These are phyloP conservation scores for Fusarium sp. DNA, from an alignment of 2,329 filamentous ascomycete genomes.

Conservation along the genomic window DNA sequence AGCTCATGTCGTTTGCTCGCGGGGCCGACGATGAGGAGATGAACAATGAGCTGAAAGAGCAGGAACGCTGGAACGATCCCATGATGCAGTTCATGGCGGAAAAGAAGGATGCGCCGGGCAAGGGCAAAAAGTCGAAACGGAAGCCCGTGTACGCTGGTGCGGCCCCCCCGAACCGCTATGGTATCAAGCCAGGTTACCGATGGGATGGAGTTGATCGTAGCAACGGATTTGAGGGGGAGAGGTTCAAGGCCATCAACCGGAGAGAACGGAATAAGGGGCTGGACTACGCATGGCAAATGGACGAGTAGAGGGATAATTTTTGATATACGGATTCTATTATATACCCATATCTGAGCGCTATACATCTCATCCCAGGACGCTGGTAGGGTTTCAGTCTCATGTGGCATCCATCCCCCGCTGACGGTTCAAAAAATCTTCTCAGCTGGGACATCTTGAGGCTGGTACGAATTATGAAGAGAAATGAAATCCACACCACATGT, in stretches of 20 bases:
- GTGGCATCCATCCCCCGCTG: neutral
- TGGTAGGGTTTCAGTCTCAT: neutral
- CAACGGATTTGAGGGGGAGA: conserved; percentile 93
- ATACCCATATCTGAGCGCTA: conserved; percentile 40
- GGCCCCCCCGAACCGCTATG: conserved; percentile 91
- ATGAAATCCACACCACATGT: conserved; percentile 6
- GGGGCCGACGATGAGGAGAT: conserved; percentile 86
- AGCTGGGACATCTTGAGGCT: neutral
- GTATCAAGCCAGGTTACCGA: conserved; percentile 89
- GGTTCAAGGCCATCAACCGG: conserved; percentile 89
- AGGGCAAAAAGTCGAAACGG: conserved; percentile 52
- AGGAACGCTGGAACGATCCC: conserved; percentile 92
- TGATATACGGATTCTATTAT: conserved; percentile 31
- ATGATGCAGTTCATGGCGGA: conserved; percentile 81
- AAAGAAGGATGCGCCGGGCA: conserved; percentile 50
- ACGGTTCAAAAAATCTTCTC: neutral
- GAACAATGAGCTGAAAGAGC: conserved; percentile 83
- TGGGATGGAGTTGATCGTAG: conserved; percentile 98
- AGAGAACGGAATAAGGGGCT: conserved; percentile 81
- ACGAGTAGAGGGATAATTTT: conserved; percentile 69
- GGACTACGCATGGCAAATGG: conserved; percentile 97
- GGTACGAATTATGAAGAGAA: conserved; percentile 8
- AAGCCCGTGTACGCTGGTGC: conserved; percentile 82
- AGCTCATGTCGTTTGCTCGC: conserved; percentile 83
- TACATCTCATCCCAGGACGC: neutral